phyloP scores from a whole-genome alignment of 1,284 basidiomycete genomes.

The Cerioporus squamosus region DNA sequence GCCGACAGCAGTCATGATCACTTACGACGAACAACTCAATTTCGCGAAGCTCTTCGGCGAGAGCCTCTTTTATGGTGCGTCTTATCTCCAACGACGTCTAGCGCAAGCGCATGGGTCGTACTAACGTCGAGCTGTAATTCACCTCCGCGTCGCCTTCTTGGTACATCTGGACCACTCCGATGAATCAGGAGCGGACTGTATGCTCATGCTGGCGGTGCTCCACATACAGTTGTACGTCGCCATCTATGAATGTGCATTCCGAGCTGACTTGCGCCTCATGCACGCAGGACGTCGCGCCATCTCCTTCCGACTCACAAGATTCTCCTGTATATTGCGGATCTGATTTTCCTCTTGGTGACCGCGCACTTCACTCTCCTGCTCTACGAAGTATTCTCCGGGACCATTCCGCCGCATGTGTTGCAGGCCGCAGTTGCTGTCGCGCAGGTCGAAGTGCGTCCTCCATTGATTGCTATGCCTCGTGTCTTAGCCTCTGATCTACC shows the following conservation, averaged over 20 bases:
- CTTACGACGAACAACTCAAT: slow-evolving; percentile 7
- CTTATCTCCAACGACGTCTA: neutral
- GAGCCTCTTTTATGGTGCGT: slow-evolving; percentile 11
- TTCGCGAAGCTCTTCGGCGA: slow-evolving; percentile 14
- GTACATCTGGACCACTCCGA: no score
- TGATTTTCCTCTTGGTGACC: slow-evolving; percentile 7
- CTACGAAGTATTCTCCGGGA: slow-evolving; percentile 5
- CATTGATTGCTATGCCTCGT: no score
- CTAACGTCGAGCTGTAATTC: no score
- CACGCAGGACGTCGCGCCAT: slow-evolving; percentile 4
- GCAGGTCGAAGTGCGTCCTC: no score
- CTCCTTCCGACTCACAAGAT: slow-evolving; percentile 9
- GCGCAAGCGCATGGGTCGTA: no score
- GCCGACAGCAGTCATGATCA: neutral
- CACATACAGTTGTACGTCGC: no score
- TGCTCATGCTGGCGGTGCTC: no score
- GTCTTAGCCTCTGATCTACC: neutral
- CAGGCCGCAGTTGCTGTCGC: no score
- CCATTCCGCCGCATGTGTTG: neutral
- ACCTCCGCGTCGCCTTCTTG: no score
- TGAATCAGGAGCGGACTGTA: no score
- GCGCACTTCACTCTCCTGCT: slow-evolving; percentile 10
- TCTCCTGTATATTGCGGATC: slow-evolving; percentile 3
- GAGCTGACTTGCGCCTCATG: neutral
- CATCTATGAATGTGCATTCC: no score